These are phyloP conservation scores for Tephrocybe sp. DNA, from an alignment of 768 basidiomycete species.

Conservation along the genomic window DNA sequence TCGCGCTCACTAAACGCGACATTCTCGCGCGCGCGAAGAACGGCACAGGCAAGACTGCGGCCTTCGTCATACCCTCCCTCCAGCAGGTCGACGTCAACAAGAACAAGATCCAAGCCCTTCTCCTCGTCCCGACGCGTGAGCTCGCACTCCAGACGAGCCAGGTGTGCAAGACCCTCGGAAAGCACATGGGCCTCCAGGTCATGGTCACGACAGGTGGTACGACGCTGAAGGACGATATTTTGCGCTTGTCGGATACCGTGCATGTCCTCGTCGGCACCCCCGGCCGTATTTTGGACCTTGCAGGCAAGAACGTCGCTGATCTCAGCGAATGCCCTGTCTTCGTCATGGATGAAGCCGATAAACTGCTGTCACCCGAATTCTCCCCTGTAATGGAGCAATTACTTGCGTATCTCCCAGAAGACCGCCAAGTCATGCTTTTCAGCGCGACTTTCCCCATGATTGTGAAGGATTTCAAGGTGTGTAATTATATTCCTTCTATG, in stretches of 20 bases:
- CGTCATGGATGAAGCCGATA: slow-evolving; percentile 99
- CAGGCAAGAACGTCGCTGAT: slow-evolving; percentile 91
- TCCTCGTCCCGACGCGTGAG: slow-evolving; percentile 98
- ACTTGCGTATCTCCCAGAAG: slow-evolving; percentile 76
- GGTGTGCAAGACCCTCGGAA: slow-evolving; percentile 95
- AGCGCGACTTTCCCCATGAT: slow-evolving; percentile 99
- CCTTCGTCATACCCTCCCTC: slow-evolving; percentile 96
- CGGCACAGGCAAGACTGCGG: slow-evolving; percentile 97
- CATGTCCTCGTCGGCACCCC: slow-evolving; percentile 98
- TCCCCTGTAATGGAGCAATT: slow-evolving; percentile 98
- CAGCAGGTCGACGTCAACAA: slow-evolving; percentile 85
- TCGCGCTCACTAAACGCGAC: slow-evolving; percentile 91
- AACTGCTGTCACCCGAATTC: slow-evolving; percentile 95
- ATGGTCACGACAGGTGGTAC: slow-evolving; percentile 99
- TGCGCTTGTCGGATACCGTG: slow-evolving; percentile 85
- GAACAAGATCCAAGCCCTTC: slow-evolving; percentile 91
- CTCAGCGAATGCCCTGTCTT: slow-evolving; percentile 93
- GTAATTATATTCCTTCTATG: slow-evolving; percentile 10
- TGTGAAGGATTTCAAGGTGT: slow-evolving; percentile 98
- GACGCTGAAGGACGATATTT: slow-evolving; percentile 96
- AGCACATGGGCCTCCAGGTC: slow-evolving; percentile 93
- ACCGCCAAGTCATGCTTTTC: slow-evolving; percentile 98
- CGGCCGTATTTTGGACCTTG: slow-evolving; percentile 92
- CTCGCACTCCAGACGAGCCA: slow-evolving; percentile 98
- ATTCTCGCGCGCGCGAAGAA: slow-evolving; percentile 95